These are phyloP conservation scores for Lignosus rhinocerotis DNA, from an alignment of 1,284 basidiomycete species.

Conservation along the genomic window DNA sequence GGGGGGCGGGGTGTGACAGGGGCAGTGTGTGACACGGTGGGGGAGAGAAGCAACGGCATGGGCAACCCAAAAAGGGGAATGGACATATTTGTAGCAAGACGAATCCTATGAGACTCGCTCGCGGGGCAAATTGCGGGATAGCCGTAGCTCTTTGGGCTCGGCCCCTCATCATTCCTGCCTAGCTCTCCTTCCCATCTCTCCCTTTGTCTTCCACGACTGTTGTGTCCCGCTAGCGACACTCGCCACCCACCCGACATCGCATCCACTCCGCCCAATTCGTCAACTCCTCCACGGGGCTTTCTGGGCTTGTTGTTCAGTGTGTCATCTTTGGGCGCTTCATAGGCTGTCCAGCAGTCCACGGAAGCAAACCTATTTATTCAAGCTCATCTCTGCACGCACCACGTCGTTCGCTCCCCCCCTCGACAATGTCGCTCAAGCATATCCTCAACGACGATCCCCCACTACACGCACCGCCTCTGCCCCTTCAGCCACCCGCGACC, in stretches of 20 bases:
- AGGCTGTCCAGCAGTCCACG: slow-evolving; percentile 25
- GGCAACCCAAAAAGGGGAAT: slow-evolving; percentile 32
- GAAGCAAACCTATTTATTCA: slow-evolving; percentile 26
- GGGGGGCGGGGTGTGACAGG: slow-evolving; percentile 25
- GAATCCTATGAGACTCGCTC: slow-evolving; percentile 36
- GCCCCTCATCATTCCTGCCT: slow-evolving; percentile 30
- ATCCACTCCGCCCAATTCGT: slow-evolving; percentile 15
- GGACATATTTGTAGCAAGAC: slow-evolving; percentile 37
- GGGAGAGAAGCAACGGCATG: slow-evolving; percentile 31
- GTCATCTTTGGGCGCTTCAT: slow-evolving; percentile 24
- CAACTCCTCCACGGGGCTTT: slow-evolving; percentile 14
- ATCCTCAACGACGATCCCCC: slow-evolving; percentile 72
- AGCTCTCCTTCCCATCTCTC: slow-evolving; percentile 20
- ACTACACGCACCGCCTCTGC: slow-evolving; percentile 23
- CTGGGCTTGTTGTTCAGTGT: slow-evolving; percentile 21
- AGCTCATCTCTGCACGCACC: slow-evolving; percentile 21
- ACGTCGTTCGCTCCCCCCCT: slow-evolving; percentile 18
- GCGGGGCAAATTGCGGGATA: slow-evolving; percentile 36
- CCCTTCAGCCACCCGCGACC: slow-evolving; percentile 18
- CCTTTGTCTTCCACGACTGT: slow-evolving; percentile 9
- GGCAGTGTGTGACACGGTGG: slow-evolving; percentile 23
- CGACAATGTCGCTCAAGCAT: slow-evolving; percentile 66
- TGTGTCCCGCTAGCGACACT: slow-evolving; percentile 8
- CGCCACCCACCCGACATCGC: neutral
- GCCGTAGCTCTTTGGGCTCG: slow-evolving; percentile 33